Conservation (phyloP, 176 grass and related monocot genomes). For the Metroxylon sagu region DNA sequence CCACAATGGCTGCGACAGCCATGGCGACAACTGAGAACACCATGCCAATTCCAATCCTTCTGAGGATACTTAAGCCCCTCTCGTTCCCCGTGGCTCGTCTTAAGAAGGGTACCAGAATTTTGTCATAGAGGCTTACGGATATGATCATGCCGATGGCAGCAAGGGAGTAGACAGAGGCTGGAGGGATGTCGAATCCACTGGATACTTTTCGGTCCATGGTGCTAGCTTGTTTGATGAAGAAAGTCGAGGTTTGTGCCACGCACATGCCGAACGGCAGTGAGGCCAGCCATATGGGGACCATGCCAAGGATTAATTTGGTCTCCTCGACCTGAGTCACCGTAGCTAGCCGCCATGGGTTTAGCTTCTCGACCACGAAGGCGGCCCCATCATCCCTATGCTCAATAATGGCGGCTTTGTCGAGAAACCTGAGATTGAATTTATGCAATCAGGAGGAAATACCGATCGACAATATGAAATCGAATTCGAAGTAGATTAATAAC, state of each 20-base stretch:
- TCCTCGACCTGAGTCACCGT: slow-evolving; percentile 33
- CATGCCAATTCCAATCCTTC: slow-evolving; percentile 52
- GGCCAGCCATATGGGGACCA: slow-evolving; percentile 54
- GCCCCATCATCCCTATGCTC: not conserved
- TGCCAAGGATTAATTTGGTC: slow-evolving; percentile 39
- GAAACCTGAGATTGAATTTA: too few relatives aligned
- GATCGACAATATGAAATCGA: too few relatives aligned
- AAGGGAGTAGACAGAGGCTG: slow-evolving; percentile 50
- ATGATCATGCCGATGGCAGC: slow-evolving; percentile 50
- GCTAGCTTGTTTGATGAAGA: slow-evolving; percentile 50
- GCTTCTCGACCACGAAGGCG: slow-evolving; percentile 20
- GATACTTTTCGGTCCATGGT: slow-evolving; percentile 45
- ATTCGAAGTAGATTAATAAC: too few relatives aligned
- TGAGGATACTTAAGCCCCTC: slow-evolving; percentile 42
- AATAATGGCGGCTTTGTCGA: not conserved
- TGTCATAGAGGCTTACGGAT: slow-evolving; percentile 41
- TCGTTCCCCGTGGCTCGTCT: slow-evolving; percentile 27
- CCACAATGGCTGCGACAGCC: slow-evolving; percentile 35
- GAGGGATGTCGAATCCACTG: slow-evolving; percentile 30
- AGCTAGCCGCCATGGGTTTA: slow-evolving; percentile 27
- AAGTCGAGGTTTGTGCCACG: slow-evolving; percentile 43
- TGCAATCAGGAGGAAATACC: too few relatives aligned
- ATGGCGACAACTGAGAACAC: slow-evolving; percentile 20
- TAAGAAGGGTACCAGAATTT: slow-evolving; percentile 30
- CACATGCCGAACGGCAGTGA: slow-evolving; percentile 42